Percentiles rank a stretch among this genome's conserved stretches.
Conservation (phyloP, 1,284 basidiomycete species). For the Trametes hirsuta region DNA sequence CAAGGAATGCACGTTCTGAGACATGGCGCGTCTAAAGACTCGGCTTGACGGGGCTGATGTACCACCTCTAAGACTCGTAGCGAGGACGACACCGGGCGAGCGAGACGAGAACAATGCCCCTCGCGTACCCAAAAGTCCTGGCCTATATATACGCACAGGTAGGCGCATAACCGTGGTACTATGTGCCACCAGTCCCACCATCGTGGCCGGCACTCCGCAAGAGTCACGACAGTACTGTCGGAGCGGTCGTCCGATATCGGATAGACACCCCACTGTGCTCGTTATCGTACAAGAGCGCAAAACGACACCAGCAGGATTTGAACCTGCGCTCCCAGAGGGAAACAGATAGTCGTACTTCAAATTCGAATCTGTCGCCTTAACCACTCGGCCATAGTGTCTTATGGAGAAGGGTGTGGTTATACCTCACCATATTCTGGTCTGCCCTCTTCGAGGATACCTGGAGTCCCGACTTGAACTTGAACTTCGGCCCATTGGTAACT, state of each 20-base stretch:
- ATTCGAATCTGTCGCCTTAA: constrained; percentile 30
- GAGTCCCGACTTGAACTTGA: too few species aligned
- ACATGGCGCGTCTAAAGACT: constrained; percentile 11
- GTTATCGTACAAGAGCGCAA: background rate
- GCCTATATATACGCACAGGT: constrained; percentile 7
- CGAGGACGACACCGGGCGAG: background rate
- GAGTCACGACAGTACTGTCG: background rate
- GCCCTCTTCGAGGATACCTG: too few species aligned
- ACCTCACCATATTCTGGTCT: too few species aligned
- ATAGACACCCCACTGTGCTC: background rate
- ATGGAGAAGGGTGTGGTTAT: background rate
- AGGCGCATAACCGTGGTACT: background rate
- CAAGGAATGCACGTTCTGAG: constrained; percentile 47
- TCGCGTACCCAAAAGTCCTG: background rate
- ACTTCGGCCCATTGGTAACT: too few species aligned
- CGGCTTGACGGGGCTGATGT: background rate
- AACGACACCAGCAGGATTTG: constrained; percentile 28
- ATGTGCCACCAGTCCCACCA: constrained; percentile 1
- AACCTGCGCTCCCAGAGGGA: constrained; percentile 27
- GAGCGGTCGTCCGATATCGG: background rate
- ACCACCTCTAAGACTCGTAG: background rate
- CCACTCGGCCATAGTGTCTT: constrained; percentile 28
- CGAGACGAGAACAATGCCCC: background rate
- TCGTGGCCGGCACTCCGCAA: background rate
- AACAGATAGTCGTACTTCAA: constrained; percentile 14